phyloP scores from a whole-genome alignment of 345 rosid species.

The Salix suchowensis region DNA sequence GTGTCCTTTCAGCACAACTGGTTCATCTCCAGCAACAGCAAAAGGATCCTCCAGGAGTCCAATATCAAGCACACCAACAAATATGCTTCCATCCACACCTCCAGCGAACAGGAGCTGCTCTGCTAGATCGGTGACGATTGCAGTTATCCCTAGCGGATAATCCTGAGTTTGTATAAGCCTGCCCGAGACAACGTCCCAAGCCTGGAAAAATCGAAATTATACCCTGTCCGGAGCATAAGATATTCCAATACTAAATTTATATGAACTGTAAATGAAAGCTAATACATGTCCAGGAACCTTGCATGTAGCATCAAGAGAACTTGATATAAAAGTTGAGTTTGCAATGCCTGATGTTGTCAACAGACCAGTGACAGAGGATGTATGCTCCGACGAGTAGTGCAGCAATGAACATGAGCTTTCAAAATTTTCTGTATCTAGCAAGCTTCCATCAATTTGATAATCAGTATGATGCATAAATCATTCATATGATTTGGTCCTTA shows the following conservation, averaged over 20 bases:
- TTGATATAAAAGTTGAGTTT: conserved; percentile 34
- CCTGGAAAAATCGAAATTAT: conserved; percentile 21
- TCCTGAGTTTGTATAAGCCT: conserved; percentile 34
- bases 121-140: conserved; percentile 33
- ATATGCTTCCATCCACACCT: conserved; percentile 44
- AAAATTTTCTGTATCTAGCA: conserved; percentile 34
- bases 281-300: conserved; percentile 32
- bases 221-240: neutral
- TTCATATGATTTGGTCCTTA: neutral
- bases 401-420: conserved; percentile 27
- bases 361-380: conserved; percentile 41
- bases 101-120: conserved; percentile 40
- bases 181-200: conserved; percentile 47
- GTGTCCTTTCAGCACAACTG: conserved; percentile 44
- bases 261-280: neutral
- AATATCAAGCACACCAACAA: conserved; percentile 21
- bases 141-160: conserved; percentile 37
- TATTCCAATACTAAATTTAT: neutral
- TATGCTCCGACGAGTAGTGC: conserved; percentile 35
- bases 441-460: conserved; percentile 19
- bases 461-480: conserved; percentile 11
- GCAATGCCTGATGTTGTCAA: conserved; percentile 23
- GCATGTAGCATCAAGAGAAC: conserved; percentile 50
- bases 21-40: conserved; percentile 23
- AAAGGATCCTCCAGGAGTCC: conserved; percentile 33